Base-by-base conservation (phyloP, 1,284 basidiomycete species). In the Leccinum solheimii region DNA sequence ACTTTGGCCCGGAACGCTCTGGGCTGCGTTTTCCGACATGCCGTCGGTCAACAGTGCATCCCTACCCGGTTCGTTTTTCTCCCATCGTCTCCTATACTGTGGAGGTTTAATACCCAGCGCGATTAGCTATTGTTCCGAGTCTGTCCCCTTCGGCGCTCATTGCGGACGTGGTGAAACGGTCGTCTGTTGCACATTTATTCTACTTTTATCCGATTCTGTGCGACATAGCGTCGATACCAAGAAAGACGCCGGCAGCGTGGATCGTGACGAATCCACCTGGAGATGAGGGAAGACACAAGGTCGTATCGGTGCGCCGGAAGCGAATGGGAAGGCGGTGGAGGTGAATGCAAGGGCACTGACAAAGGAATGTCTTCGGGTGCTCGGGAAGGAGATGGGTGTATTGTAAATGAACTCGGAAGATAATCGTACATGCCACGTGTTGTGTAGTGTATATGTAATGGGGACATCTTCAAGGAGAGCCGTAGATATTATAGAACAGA, bases 131-230 rank as follows among this genome's bases (percentile, higher is more conserved):
- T 59, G 82, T 86, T 69, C 60, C 76, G n/a, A 75, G 76, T 0
- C 70, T 80, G 11, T 69, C 78, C 16, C 83, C 83, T 1, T 78
- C 81, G 26, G 75, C 77, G 19, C 76, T 91, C 8, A 81, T 94
- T 36, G 79, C 86, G 1, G 86, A 91, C 62, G 83, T 87, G 0
- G 83, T 89, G 13, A 85, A 85, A 64, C 84, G 88, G 0, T 95
- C 93, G 1, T 74, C 85, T 0, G 81, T 86, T 23, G 92, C 90
- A 0, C 94, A 95, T 70, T 78, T 97, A 10, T 95, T 96, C 81
- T 86, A 90, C 68, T 87, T 96, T 64, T 95, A 95, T 69, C 79
- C 85, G 0, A 77, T 90, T 2, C 75, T 97, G 6, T 89, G 90
- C 66, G 88, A 94, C 67, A 87, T 97, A 54, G 87, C 85, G 2